Base-by-base conservation (phyloP, 2,329 filamentous ascomycete species). In the Colletotrichum phormii region DNA sequence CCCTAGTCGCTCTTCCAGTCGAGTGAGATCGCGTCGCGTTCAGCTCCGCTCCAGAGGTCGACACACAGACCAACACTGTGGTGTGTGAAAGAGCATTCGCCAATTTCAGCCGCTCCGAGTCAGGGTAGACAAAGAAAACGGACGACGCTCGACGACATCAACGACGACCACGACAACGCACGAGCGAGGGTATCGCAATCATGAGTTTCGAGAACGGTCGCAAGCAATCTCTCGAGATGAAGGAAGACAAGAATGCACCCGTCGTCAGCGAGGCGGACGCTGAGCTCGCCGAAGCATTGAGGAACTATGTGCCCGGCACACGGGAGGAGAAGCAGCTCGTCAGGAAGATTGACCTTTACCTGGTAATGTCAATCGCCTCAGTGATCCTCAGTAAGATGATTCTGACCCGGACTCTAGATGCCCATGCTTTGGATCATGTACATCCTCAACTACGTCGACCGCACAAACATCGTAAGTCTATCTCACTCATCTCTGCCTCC, bases 401-500 rank as follows among this genome's bases (percentile, higher is more conserved):
- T n/a, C 13, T 61, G 6, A 53, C 33, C 6, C 11, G 2, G 7
- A 26, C 0, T 22, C 53, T 54, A 54, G 62, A 57, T 37, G 62
- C 62, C 62, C 1, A 66, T 73, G 13, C 67, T 73, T 3, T 67
- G 58, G 66, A 71, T 73, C 66, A 75, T 75, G 74, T 80, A 80
- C 46, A 76, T 80, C 12, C 67, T 80, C 9, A 77, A 77, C 3
- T 80, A 79, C 51, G 49, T 80, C 9, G 79, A 80, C 64, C 76
- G 78, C 33, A 74, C 74, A 9, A 80, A 80, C n/a, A 80, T 79
- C 61, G 78, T 78, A 57, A 76, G 77, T 75, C 5, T 4, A 2
- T 2, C 37, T 12, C 37, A 12, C 22, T 37, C 18, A 5, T 12
- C 18, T 59, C 15, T 15, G 3, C 18, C 4, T 22, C 33, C 7